Evolutionary conservation across 1,284 basidiomycete species (phyloP).

Genomic region (Ustilago bromivora): DNA sequence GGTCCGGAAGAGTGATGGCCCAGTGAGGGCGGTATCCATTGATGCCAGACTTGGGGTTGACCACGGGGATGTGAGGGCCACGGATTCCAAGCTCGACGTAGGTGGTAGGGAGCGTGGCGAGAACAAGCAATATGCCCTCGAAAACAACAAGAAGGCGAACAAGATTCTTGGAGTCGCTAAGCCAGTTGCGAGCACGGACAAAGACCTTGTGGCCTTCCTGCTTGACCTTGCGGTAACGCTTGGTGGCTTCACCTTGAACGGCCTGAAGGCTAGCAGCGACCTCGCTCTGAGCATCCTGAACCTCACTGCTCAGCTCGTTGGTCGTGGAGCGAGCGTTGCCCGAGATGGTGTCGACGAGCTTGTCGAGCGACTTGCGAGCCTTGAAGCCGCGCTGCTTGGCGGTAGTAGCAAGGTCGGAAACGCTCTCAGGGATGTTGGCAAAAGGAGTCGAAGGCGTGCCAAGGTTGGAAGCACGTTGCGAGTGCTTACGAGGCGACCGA

Average conservation of each 20-base stretch:
- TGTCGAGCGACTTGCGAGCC: slow-evolving; percentile 56
- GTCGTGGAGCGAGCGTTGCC: slow-evolving; percentile 51
- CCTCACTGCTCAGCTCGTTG: slow-evolving; percentile 42
- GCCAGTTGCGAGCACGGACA: slow-evolving; percentile 41
- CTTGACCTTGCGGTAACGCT: slow-evolving; percentile 42
- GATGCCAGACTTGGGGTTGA: slow-evolving; percentile 51
- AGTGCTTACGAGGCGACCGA: slow-evolving; percentile 62
- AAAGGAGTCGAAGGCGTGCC: slow-evolving; percentile 44
- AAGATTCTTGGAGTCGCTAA: slow-evolving; percentile 58
- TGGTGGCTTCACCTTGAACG: slow-evolving; percentile 41
- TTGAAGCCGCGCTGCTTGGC: slow-evolving; percentile 49
- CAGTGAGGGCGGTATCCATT: slow-evolving; percentile 54
- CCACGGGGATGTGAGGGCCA: slow-evolving; percentile 43
- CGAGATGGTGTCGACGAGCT: slow-evolving; percentile 49
- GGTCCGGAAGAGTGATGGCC: slow-evolving; percentile 54
- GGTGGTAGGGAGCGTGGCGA: slow-evolving; percentile 53
- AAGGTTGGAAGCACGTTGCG: slow-evolving; percentile 42
- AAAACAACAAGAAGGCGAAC: slow-evolving; percentile 51
- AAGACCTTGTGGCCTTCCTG: slow-evolving; percentile 42
- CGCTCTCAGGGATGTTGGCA: slow-evolving; percentile 29
- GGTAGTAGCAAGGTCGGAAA: slow-evolving; percentile 27
- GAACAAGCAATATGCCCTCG: slow-evolving; percentile 55
- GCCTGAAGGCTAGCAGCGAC: slow-evolving; percentile 44
- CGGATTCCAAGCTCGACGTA: slow-evolving; percentile 50
- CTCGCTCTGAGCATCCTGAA: slow-evolving; percentile 51